Evolutionary conservation across 2,329 filamentous ascomycete genomes (phyloP).

Genomic region (Chaetomiaceae sp.): DNA sequence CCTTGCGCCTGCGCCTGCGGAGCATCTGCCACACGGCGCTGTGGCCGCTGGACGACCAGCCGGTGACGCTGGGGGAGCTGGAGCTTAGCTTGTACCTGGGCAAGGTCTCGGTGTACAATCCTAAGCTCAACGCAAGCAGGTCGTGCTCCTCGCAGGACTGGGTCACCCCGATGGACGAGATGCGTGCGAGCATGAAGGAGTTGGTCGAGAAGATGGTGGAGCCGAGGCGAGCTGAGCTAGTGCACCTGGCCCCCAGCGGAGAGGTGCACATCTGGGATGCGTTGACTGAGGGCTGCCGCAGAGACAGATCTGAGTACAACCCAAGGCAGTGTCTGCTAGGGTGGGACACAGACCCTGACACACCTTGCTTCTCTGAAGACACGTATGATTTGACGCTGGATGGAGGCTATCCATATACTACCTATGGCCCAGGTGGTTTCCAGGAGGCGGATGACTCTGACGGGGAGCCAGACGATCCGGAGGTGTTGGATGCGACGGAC

Average conservation of each 20-base stretch:
- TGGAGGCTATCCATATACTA: not conserved
- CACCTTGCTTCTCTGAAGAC: not conserved
- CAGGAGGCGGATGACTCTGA: not conserved
- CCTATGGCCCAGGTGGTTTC: not conserved
- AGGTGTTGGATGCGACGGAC: not conserved
- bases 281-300: slow-evolving; percentile 8
- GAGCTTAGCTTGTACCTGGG: slow-evolving; percentile 16
- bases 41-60: not conserved
- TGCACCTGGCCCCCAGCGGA: slow-evolving; percentile 16
- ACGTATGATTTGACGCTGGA: not conserved
- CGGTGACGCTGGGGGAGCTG: slow-evolving; percentile 13
- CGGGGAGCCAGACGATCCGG: not conserved
- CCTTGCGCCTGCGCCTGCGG: slow-evolving; percentile 10
- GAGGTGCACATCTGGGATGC: slow-evolving; percentile 19
- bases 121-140: slow-evolving; percentile 18
- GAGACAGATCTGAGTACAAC: slow-evolving; percentile 7
- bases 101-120: slow-evolving; percentile 14
- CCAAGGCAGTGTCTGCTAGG: slow-evolving; percentile 2
- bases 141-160: slow-evolving; percentile 5
- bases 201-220: slow-evolving; percentile 10
- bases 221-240: slow-evolving; percentile 13
- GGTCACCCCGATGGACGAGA: slow-evolving; percentile 7
- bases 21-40: slow-evolving; percentile 15
- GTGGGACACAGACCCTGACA: not conserved
- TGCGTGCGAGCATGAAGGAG: slow-evolving; percentile 5